These are phyloP conservation scores for Hippophae gyantsensis DNA, from an alignment of 306 rosid species.

Conservation along the genomic window DNA sequence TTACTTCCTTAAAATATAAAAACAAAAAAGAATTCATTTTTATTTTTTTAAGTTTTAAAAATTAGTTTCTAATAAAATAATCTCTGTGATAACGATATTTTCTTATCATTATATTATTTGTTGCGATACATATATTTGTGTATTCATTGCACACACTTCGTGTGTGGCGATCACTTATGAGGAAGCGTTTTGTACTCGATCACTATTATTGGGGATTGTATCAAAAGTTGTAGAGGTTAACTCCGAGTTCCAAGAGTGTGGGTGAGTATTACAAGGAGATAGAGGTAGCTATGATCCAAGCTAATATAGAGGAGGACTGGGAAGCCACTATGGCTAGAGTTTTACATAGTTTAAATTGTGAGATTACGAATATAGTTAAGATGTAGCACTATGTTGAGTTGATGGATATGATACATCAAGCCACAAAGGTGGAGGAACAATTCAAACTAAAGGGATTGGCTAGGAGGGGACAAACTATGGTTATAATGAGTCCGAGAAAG, in stretches of 20 bases:
- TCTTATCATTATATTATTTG: too few species aligned
- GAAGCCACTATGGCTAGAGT: slow-evolving; percentile 2
- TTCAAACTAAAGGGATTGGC: slow-evolving; percentile 7
- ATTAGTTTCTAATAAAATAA: too few species aligned
- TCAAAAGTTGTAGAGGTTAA: background rate
- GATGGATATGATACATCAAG: background rate
- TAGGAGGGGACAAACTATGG: background rate
- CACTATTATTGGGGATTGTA: background rate
- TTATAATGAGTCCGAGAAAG: background rate
- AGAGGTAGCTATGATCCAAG: slow-evolving; percentile 10
- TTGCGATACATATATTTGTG: too few species aligned
- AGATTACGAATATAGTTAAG: too few species aligned
- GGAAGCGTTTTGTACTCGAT: background rate
- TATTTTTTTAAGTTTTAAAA: too few species aligned
- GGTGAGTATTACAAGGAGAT: background rate
- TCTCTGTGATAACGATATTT: too few species aligned
- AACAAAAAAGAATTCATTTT: too few species aligned
- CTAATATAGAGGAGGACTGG: slow-evolving; percentile 3
- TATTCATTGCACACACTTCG: too few species aligned
- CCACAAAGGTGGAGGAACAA: slow-evolving; percentile 9
- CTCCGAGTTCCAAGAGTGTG: background rate
- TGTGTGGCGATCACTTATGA: background rate
- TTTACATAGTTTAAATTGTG: too few species aligned
- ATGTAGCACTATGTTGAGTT: too few species aligned
- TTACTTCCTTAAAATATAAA: too few species aligned